Conservation (phyloP, 2,329 filamentous ascomycete species). For the Plenodomus biglobosus region DNA sequence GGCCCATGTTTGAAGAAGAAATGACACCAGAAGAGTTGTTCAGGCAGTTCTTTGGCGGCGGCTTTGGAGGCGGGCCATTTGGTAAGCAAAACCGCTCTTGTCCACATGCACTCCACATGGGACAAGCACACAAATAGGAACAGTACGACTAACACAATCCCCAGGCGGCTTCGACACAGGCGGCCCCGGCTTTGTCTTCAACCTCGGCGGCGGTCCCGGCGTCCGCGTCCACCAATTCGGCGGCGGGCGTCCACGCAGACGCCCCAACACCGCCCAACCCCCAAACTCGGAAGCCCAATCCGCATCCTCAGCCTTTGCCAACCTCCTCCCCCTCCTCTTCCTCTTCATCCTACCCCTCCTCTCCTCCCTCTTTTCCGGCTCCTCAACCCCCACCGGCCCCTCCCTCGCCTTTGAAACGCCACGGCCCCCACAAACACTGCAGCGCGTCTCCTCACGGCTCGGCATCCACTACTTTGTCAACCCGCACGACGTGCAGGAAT, state of each 20-base stretch:
- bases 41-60: slow-evolving; percentile 90
- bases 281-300: slow-evolving; percentile 54
- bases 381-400: slow-evolving; percentile 59
- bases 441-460: slow-evolving; percentile 69
- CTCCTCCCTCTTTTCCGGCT: slow-evolving; percentile 69
- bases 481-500: slow-evolving; percentile 72
- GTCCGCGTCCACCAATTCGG: slow-evolving; percentile 96
- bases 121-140: not conserved
- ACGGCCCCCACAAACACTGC: slow-evolving; percentile 69
- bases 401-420: slow-evolving; percentile 75
- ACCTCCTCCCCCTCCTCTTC: slow-evolving; percentile 83
- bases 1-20: slow-evolving; percentile 81
- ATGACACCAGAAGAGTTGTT: slow-evolving; percentile 97
- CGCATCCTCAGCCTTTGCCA: slow-evolving; percentile 61
- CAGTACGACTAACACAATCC: slow-evolving; percentile 17
- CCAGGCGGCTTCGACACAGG: slow-evolving; percentile 69
- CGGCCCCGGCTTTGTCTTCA: slow-evolving; percentile 91
- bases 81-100: slow-evolving; percentile 56
- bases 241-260: slow-evolving; percentile 71
- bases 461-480: slow-evolving; percentile 84
- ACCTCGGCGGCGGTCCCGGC: slow-evolving; percentile 86
- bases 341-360: slow-evolving; percentile 79
- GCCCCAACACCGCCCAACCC: slow-evolving; percentile 64
- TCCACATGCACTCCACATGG: no score
- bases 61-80: slow-evolving; percentile 62